Evolutionary conservation across 805 yeast species (phyloP), one percentile per base, ranked within the genome.

Genomic region (Yarrowia keelungensis): DNA sequence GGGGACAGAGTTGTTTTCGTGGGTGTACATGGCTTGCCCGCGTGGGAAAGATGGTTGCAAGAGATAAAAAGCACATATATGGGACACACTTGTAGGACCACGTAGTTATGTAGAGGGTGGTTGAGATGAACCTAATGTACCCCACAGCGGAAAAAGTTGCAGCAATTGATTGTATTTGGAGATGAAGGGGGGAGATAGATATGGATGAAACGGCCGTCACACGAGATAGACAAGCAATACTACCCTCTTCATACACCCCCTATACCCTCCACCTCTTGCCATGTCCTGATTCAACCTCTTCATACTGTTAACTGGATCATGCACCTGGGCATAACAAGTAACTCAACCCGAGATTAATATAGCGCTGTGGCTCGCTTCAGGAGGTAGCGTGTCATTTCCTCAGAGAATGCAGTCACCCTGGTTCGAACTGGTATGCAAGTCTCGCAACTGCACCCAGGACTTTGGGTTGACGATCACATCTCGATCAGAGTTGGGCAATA

Each of bases 61-160:
- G 61, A 41, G 46, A 56, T 56, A 56, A 41, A 45, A 59, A 59
- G 65, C 65, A 56, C 65, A 59, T 59, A 59, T 43, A 59, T 43
- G 53, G 32, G 36, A 47, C 15, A 14, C 41, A 35, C 35, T 43
- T 45, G 41, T 35, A 59, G 38, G 51, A n/a, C 51, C 51, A 43
- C 39, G 65, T 58, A 58, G 64, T 35, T 35, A 43, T 59, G 62
- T 59, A 45, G 65, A 43, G 51, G 32, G 59, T 53, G 47, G 47
- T 56, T 41, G 62, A 59, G 42, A 59, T 59, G 65, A 59, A 59
- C 65, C 42, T 59, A 59, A 59, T 59, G 65, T 59, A 59, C 65
- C 65, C 65, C 65, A 59, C 65, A 59, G 50, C 64, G 65, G 65
- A 59, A 59, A 59, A 59, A 59, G 51, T 43, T 59, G 65, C 65